phyloP scores from a whole-genome alignment of 2,329 filamentous ascomycete species.

The Alternaria sp. region DNA sequence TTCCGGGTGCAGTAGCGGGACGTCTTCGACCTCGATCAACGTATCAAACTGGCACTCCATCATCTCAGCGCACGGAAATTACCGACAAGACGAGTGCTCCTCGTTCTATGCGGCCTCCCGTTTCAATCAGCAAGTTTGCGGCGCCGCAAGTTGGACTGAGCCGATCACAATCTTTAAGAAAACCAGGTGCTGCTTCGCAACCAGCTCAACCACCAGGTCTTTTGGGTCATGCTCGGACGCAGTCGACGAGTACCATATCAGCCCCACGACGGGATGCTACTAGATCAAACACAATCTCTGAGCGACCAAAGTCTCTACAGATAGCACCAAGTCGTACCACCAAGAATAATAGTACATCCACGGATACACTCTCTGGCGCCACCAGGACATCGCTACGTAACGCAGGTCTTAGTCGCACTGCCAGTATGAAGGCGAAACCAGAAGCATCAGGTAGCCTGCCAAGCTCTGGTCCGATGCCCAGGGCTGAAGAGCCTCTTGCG shows the following conservation, averaged over 20 bases:
- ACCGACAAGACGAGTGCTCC: slow-evolving; percentile 19
- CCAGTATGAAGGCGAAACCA: slow-evolving; percentile 33
- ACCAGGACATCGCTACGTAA: slow-evolving; percentile 35
- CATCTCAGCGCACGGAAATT: slow-evolving; percentile 15
- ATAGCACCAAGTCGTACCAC: slow-evolving; percentile 21
- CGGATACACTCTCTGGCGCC: slow-evolving; percentile 19
- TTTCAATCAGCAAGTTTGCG: slow-evolving; percentile 31
- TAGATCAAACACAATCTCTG: slow-evolving; percentile 25
- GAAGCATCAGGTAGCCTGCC: slow-evolving; percentile 23
- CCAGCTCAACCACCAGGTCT: slow-evolving; percentile 19
- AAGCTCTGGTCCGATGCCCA: slow-evolving; percentile 18
- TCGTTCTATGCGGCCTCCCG: slow-evolving; percentile 31
- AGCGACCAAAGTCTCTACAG: slow-evolving; percentile 40
- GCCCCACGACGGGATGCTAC: slow-evolving; percentile 23
- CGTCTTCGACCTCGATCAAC: slow-evolving; percentile 44
- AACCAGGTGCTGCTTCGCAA: slow-evolving; percentile 33
- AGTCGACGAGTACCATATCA: slow-evolving; percentile 37
- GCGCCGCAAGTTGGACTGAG: slow-evolving; percentile 30
- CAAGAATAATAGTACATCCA: slow-evolving; percentile 18
- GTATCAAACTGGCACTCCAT: slow-evolving; percentile 36
- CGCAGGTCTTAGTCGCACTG: slow-evolving; percentile 38
- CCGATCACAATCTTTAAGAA: slow-evolving; percentile 46
- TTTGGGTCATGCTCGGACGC: slow-evolving; percentile 37
- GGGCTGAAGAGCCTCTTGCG: slow-evolving; percentile 22
- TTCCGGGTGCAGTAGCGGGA: slow-evolving; percentile 12